Percentiles rank a stretch among this genome's conserved stretches.
Evolutionary conservation across 2,329 filamentous ascomycete genomes (phyloP).

Genomic region (Sarocladium kiliense): DNA sequence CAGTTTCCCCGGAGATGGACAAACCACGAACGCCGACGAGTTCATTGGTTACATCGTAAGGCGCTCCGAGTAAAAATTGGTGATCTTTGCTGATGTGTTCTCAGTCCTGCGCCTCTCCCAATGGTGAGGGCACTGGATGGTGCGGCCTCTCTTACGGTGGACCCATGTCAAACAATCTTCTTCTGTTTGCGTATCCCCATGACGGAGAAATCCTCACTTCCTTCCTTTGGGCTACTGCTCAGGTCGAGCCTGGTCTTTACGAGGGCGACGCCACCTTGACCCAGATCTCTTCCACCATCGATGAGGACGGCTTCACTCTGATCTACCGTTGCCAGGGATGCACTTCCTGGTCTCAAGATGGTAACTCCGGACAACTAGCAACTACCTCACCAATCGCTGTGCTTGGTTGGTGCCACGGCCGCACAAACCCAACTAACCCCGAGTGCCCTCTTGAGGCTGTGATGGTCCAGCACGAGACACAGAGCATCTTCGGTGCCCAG

Average conservation of each 20-base stretch:
- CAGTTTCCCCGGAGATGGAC: conserved; percentile 44
- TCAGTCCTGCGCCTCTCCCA: conserved; percentile 40
- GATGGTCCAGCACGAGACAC: conserved; percentile 50
- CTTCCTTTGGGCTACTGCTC: conserved; percentile 54
- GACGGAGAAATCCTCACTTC: conserved; percentile 49
- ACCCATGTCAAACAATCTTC: conserved; percentile 52
- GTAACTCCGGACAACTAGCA: conserved; percentile 34
- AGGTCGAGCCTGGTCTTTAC: conserved; percentile 53
- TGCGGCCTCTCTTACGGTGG: conserved; percentile 52
- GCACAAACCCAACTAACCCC: conserved; percentile 34
- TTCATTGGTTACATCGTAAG: conserved; percentile 55
- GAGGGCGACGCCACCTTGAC: conserved; percentile 57
- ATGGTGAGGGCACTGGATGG: conserved; percentile 46
- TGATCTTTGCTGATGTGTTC: conserved; percentile 10
- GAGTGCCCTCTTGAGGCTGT: conserved; percentile 37
- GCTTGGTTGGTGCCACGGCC: conserved; percentile 53
- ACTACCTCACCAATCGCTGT: conserved; percentile 40
- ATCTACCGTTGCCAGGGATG: conserved; percentile 62
- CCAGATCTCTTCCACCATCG: conserved; percentile 53
- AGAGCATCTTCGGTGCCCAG: conserved; percentile 41
- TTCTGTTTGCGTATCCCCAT: conserved; percentile 54
- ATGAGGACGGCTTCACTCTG: conserved; percentile 52
- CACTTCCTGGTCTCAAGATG: conserved; percentile 46
- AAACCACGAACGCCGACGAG: conserved; percentile 43
- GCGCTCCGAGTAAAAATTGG: background rate